These are phyloP conservation scores for Galeopsis tetrahit DNA, from an alignment of 257 asterid genomes.

Conservation along the genomic window DNA sequence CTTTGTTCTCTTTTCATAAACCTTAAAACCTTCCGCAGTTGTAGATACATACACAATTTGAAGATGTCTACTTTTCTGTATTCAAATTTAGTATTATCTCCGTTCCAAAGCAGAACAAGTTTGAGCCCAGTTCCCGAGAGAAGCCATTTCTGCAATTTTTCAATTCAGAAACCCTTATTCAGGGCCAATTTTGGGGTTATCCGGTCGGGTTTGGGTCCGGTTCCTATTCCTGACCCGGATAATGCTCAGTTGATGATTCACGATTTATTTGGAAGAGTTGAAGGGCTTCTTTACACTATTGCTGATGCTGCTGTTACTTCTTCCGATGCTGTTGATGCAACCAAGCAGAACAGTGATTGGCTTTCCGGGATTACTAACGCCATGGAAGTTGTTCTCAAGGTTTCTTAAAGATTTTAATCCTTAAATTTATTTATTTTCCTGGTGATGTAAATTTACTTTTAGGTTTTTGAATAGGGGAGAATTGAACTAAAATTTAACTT, in stretches of 20 bases:
- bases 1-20: too few species aligned
- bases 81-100: constrained; percentile 56
- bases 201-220: constrained; percentile 82
- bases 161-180: constrained; percentile 47
- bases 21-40: too few species aligned
- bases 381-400: constrained; percentile 96
- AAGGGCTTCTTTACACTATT: constrained; percentile 76
- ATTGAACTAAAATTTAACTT: too few species aligned
- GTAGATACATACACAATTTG: constrained; percentile 1
- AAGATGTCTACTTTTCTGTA: constrained; percentile 58
- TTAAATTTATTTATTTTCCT: too few species aligned
- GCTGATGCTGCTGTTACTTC: constrained; percentile 91
- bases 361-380: constrained; percentile 91
- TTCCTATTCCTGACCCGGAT: constrained; percentile 72
- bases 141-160: constrained; percentile 48
- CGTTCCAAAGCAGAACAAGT: constrained; percentile 53
- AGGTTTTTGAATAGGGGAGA: too few species aligned
- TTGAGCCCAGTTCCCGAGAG: constrained; percentile 45
- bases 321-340: constrained; percentile 55
- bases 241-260: constrained; percentile 55
- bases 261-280: constrained; percentile 71
- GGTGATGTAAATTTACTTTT: too few species aligned
- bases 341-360: constrained; percentile 85
- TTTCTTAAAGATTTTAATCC: constrained; percentile 39
- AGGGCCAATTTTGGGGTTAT: constrained; percentile 63